A percentile compares a stretch with the other conserved stretches of the same genome.
Evolutionary conservation across 371 early-diverging fungal species (phyloP).

Genomic region (Mycotypha africana): DNA sequence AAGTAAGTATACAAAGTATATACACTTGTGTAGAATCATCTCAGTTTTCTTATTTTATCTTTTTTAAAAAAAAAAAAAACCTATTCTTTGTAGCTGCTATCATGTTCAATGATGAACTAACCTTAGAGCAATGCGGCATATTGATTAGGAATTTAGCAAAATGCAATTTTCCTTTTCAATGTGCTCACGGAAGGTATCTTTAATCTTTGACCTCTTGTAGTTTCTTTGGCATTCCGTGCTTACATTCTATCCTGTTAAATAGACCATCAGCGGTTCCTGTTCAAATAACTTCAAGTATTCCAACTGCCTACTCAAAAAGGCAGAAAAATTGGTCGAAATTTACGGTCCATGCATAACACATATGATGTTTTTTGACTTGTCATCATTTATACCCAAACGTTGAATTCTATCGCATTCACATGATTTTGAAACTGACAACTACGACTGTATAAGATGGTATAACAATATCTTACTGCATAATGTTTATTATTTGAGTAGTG

Average conservation of each 20-base stretch:
- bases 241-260: background rate
- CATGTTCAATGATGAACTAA: slow-evolving; percentile 69
- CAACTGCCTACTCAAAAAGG: background rate
- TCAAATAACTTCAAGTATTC: background rate
- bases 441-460: too few species aligned
- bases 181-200: slow-evolving; percentile 56
- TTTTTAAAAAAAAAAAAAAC: too few species aligned
- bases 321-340: slow-evolving; percentile 11
- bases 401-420: too few species aligned
- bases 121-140: slow-evolving; percentile 38
- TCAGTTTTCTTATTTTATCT: background rate
- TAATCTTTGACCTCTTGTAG: background rate
- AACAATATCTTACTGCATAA: too few species aligned
- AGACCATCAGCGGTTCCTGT: slow-evolving; percentile 21
- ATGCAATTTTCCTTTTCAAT: slow-evolving; percentile 65
- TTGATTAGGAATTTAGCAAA: slow-evolving; percentile 47
- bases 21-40: too few species aligned
- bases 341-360: too few species aligned
- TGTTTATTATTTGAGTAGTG: background rate
- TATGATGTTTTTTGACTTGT: too few species aligned
- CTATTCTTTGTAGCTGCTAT: slow-evolving; percentile 73
- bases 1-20: too few species aligned
- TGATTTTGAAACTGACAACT: too few species aligned
- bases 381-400: too few species aligned
- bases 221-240: too few species aligned